These are phyloP conservation scores for Jamesozyma piceae DNA, from an alignment of 805 yeast species.

Conservation along the genomic window DNA sequence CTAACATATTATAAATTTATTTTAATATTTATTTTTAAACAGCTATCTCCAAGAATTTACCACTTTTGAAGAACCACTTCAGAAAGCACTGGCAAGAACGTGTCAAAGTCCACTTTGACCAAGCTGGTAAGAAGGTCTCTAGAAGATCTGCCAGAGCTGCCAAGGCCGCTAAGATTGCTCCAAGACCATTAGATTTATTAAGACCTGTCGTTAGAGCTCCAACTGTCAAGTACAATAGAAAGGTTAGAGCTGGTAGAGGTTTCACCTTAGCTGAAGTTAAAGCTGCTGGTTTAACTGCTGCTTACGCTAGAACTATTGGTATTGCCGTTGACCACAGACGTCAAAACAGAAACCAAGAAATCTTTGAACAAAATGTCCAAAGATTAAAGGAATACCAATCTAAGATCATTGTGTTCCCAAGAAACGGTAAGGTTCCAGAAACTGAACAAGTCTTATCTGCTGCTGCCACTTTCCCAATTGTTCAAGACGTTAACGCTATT, in stretches of 20 bases:
- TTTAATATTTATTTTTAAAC: slow-evolving; percentile 23
- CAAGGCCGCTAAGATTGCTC: slow-evolving; percentile 92
- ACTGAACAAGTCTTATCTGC: slow-evolving; percentile 65
- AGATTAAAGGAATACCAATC: slow-evolving; percentile 95
- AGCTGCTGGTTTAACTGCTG: slow-evolving; percentile 90
- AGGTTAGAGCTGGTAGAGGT: slow-evolving; percentile 99
- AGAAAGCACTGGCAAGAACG: slow-evolving; percentile 99
- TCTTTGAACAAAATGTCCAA: slow-evolving; percentile 86
- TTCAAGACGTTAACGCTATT: slow-evolving; percentile 61
- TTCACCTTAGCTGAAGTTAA: slow-evolving; percentile 96
- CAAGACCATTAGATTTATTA: slow-evolving; percentile 92
- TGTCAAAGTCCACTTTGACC: slow-evolving; percentile 99
- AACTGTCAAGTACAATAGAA: slow-evolving; percentile 98
- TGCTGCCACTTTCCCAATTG: slow-evolving; percentile 85
- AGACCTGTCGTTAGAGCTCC: slow-evolving; percentile 99
- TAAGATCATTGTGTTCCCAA: slow-evolving; percentile 92
- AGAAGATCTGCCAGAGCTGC: slow-evolving; percentile 91
- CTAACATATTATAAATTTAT: too few relatives aligned
- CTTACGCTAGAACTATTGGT: slow-evolving; percentile 97
- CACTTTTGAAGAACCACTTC: slow-evolving; percentile 99
- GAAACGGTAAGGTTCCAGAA: slow-evolving; percentile 76
- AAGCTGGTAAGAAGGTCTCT: slow-evolving; percentile 97
- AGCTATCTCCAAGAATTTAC: slow-evolving; percentile 98
- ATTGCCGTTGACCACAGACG: slow-evolving; percentile 99
- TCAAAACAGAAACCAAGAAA: slow-evolving; percentile 95